These are phyloP conservation scores for Agrostemma githago DNA, from an alignment of 148 eudicot genomes.

Conservation along the genomic window DNA sequence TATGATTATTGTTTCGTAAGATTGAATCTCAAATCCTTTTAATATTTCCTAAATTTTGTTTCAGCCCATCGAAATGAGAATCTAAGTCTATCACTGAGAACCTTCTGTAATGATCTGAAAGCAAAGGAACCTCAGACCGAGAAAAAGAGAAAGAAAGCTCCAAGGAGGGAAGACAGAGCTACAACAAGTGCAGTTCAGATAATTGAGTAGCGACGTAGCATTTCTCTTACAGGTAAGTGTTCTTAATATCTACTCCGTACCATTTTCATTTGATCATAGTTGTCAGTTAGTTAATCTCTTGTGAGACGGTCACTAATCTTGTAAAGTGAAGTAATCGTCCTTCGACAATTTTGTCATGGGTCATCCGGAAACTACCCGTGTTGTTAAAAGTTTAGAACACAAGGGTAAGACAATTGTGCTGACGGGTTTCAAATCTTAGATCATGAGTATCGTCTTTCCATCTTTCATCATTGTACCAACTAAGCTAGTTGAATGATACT, in stretches of 20 bases:
- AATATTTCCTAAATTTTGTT: neutral
- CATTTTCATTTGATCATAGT: neutral
- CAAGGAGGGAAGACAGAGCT: constrained; percentile 62
- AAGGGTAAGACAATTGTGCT: no score
- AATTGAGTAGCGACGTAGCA: constrained; percentile 35
- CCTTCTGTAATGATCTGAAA: constrained; percentile 68
- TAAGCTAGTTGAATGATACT: no score
- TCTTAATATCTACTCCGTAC: neutral
- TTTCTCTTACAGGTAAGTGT: constrained; percentile 10
- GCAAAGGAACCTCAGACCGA: constrained; percentile 87
- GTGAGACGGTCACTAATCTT: neutral
- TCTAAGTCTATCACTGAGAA: constrained; percentile 52
- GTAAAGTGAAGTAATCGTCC: neutral
- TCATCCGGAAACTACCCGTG: neutral
- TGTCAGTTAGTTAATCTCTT: no score
- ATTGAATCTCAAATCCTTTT: neutral
- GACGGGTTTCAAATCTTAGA: no score
- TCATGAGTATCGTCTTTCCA: no score
- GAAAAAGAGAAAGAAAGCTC: constrained; percentile 61
- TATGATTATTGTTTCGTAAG: neutral
- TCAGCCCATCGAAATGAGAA: constrained; percentile 84
- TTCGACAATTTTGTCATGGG: neutral
- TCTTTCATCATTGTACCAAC: no score
- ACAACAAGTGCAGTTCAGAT: constrained; percentile 38
- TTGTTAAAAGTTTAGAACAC: neutral